Evolutionary conservation across 2,329 filamentous ascomycete species (phyloP).

Genomic region (Cyphellophora attinorum): DNA sequence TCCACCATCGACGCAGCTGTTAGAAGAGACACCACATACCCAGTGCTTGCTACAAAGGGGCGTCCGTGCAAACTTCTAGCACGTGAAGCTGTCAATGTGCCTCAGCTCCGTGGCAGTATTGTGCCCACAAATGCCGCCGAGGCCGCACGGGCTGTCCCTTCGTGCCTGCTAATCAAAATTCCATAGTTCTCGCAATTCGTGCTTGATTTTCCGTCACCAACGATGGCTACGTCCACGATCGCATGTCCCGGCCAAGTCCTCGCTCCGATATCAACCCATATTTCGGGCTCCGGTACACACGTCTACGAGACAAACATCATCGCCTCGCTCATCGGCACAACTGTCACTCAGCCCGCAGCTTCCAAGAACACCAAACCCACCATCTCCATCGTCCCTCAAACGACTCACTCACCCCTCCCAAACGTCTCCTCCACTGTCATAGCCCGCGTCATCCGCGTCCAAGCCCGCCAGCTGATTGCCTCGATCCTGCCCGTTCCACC

Average conservation of each 20-base stretch:
- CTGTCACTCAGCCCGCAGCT: constrained; percentile 43
- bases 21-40: too few species aligned
- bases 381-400: constrained; percentile 32
- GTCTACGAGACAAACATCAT: constrained; percentile 65
- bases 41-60: too few species aligned
- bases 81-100: too few species aligned
- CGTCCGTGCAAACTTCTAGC: too few species aligned
- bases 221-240: constrained; percentile 10
- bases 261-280: constrained; percentile 56
- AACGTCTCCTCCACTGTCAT: constrained; percentile 73
- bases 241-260: constrained; percentile 81
- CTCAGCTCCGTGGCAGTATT: too few species aligned
- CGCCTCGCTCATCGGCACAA: constrained; percentile 70
- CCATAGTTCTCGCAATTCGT: too few species aligned
- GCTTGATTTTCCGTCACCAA: too few species aligned
- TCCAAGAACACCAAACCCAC: constrained; percentile 25
- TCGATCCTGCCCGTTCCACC: constrained; percentile 71
- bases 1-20: too few species aligned
- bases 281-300: constrained; percentile 75
- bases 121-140: too few species aligned
- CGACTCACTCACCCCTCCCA: constrained; percentile 43
- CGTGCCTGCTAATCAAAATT: too few species aligned
- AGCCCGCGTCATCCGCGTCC: constrained; percentile 74
- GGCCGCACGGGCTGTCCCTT: too few species aligned
- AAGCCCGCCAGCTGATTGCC: constrained; percentile 73